Evolutionary conservation across 2,329 filamentous ascomycete genomes (phyloP), one percentile per base, ranked within the genome.

Genomic region (Pseudonectria foliicola): DNA sequence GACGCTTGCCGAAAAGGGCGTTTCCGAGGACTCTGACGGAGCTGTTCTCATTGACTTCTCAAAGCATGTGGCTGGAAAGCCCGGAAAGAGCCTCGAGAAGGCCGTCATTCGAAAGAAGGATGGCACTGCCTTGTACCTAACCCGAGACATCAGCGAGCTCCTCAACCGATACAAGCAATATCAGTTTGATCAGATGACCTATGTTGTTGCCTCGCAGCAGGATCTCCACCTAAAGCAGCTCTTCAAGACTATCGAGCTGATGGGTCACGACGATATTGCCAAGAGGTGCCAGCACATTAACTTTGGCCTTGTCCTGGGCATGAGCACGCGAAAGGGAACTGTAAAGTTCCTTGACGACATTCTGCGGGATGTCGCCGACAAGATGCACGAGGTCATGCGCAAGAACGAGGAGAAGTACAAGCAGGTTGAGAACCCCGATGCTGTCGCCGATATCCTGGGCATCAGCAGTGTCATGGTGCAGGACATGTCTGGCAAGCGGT

Each of bases 331-430:
- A 48, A 80, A 73, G 56, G 81, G 81, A 41, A 87, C 81, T 1
- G 84, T 87, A 50, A 84, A 84, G 61, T 86, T 85, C 65, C 56
- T 76, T 27, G 70, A 57, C 16, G 54, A 57, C 7, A 57, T 57
- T 18, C 49, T 57, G n/a, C 40, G 57, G 12, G 84, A 89, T 49
- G 87, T 93, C 7, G 81, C 78, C 52, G 90, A 95, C 36, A 86
- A 89, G 64, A 98, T 98, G 92, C 90, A 96, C 70, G 86, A 95
- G 42, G 86, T 93, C 33, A 98, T 98, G 92, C 78, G 70, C 62
- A 83, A 82, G 67, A 96, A 96, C 61, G 73, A 84, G 52, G 71
- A 75, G 55, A 98, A 98, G 70, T 98, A 96, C 63, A 67, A 78
- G 37, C 88, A 95, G 62, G 82, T 98, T 13, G 84, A 82, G 54